Evolutionary conservation across 78 protist species (phyloP).

Genomic region (Dictyostelium firmibasis): DNA sequence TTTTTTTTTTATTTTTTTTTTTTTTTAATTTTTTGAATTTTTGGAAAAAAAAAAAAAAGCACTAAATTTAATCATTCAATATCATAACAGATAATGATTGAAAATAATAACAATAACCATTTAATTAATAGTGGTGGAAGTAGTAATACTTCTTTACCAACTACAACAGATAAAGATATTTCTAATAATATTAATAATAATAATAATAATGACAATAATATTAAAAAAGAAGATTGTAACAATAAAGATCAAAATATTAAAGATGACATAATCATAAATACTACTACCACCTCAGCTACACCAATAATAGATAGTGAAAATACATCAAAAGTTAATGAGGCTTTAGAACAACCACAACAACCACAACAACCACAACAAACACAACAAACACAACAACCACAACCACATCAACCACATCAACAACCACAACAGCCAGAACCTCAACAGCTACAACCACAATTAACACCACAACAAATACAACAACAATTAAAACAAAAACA

Average conservation of each 20-base stretch:
- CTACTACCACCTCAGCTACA: not conserved
- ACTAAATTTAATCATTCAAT: not conserved
- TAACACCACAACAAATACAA: not conserved
- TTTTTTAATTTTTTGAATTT: no score
- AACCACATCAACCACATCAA: not conserved
- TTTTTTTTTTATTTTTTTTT: not conserved
- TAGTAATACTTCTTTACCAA: not conserved
- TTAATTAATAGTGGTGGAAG: not conserved
- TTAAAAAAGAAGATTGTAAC: not conserved
- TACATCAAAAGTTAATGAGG: not conserved
- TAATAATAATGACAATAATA: no score
- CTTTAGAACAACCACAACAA: not conserved
- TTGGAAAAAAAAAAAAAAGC: not conserved
- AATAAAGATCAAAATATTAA: no score
- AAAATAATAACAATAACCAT: not conserved
- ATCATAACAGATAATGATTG: not conserved
- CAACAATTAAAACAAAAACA: not conserved
- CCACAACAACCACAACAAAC: not conserved
- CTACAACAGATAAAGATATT: not conserved
- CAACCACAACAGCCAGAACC: not conserved
- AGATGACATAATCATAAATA: not conserved
- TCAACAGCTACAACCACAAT: not conserved
- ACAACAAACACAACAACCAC: not conserved
- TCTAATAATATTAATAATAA: not conserved
- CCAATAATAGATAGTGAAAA: not conserved